A percentile compares a stretch with the other conserved stretches of the same genome.
Conservation (phyloP, 2,329 filamentous ascomycete species). For the Cryphonectria parasitica region DNA sequence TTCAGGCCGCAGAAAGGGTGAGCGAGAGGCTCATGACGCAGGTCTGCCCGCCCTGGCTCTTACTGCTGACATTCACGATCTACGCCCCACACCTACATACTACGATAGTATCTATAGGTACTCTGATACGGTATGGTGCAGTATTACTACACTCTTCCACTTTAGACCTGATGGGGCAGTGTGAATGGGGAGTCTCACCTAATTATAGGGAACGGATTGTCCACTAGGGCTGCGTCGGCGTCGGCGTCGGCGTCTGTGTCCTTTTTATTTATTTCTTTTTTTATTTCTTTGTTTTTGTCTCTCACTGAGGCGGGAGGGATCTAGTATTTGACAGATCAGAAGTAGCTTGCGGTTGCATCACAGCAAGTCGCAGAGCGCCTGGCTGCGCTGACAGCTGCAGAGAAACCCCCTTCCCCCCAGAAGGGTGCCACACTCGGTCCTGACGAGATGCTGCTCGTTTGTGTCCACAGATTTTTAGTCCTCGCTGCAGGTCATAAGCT, state of each 20-base stretch:
- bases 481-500: not conserved
- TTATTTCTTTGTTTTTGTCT: too few species aligned
- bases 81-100: not conserved
- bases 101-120: not conserved
- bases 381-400: too few species aligned
- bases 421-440: not conserved
- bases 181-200: not conserved
- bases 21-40: not conserved
- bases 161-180: not conserved
- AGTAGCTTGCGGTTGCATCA: not conserved
- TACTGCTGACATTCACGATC: not conserved
- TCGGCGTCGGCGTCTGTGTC: not conserved
- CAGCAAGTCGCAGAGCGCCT: too few species aligned
- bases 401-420: too few species aligned
- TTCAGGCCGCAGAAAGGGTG: not conserved
- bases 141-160: not conserved
- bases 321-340: too few species aligned
- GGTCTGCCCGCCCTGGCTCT: too few species aligned
- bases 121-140: not conserved
- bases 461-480: too few species aligned
- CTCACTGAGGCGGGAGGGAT: not conserved
- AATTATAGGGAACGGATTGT: not conserved
- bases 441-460: not conserved
- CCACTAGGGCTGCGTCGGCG: not conserved
- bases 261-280: too few species aligned